Conservation (phyloP, 2,329 filamentous ascomycete genomes). For the Aspergillus sp. region DNA sequence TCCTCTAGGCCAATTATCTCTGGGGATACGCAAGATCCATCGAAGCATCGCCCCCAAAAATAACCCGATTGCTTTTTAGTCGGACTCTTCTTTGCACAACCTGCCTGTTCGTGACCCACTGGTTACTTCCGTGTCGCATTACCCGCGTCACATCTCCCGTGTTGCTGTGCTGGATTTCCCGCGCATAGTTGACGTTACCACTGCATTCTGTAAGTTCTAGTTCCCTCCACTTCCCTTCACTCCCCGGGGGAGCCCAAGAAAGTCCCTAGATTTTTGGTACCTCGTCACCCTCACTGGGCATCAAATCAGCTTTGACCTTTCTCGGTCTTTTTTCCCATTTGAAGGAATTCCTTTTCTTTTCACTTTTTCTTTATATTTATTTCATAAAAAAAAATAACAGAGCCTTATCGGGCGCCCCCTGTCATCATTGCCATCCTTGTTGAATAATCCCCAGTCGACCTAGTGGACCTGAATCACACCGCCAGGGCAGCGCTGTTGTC, state of each 20-base stretch:
- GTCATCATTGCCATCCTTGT: conserved; percentile 8
- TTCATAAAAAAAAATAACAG: conserved; percentile 1
- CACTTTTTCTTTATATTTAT: neutral
- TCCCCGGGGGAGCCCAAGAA: conserved; percentile 6
- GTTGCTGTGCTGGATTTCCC: conserved; percentile 11
- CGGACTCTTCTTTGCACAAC: conserved; percentile 26
- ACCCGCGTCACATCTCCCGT: conserved; percentile 21
- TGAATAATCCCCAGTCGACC: conserved; percentile 18
- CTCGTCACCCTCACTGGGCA: conserved; percentile 8
- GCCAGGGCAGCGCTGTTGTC: conserved; percentile 28
- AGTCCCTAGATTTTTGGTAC: conserved; percentile 11
- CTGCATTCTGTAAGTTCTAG: conserved; percentile 15
- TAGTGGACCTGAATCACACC: conserved; percentile 25
- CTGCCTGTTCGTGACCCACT: conserved; percentile 32
- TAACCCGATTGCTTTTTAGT: conserved; percentile 17
- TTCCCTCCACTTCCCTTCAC: conserved; percentile 1
- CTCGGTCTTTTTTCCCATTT: neutral
- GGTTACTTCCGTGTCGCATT: conserved; percentile 30
- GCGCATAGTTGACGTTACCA: conserved; percentile 26
- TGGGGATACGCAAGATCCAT: conserved; percentile 14
- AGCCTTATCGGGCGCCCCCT: conserved; percentile 18
- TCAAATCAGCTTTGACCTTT: conserved; percentile 13
- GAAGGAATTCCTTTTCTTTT: neutral
- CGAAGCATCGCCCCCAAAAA: conserved; percentile 11
- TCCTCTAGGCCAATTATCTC: conserved; percentile 12